Evolutionary conservation across 176 grass and related monocot species (phyloP), one percentile per base, ranked within the genome.

Genomic region (Phyllostachys edulis): DNA sequence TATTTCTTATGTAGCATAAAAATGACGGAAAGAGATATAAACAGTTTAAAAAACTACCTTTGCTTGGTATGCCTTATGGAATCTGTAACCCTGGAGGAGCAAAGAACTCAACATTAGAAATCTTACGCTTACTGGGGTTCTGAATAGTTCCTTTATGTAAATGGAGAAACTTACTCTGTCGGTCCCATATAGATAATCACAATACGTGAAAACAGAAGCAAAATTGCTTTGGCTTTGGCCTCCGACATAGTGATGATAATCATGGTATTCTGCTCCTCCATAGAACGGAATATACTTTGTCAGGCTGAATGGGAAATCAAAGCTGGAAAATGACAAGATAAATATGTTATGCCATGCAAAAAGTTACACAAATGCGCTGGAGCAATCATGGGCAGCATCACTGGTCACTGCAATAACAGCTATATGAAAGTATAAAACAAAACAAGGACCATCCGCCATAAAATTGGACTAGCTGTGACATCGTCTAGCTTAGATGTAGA

Each of bases 181-280:
- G 38, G 96, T 98, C 26, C 96, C 96, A 29, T 98, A 98, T 38
- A 98, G 56, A 78, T 93, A 95, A 78, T 98, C 96, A 80, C 96
- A 98, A 32, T 98, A 98, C 1, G 96, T 98, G 85, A 98, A 98
- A 65, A 98, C 91, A 5, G 96, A 91, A 82, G 92, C 91, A 87
- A 93, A 98, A 68, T 98, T 98, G 79, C 96, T 98, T 79, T 93
- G 92, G 67, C 93, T 98, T 44, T 92, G 91, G 57, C 93, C 90
- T 76, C 96, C 96, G 20, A 95, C 91, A 56, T 92, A 95, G 84
- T 98, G 96, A 85, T 98, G 93, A 88, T 93, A 98, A 89, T 98
- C 96, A 88, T 95, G 96, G 69, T 98, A 98, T 69, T 98, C 93
- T 45, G 96, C 89, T 62, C 96, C 96, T 77, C 96, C 96, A 76